phyloP scores from a whole-genome alignment of 495 filamentous ascomycete species.

The Trichoderma asperelloides region DNA sequence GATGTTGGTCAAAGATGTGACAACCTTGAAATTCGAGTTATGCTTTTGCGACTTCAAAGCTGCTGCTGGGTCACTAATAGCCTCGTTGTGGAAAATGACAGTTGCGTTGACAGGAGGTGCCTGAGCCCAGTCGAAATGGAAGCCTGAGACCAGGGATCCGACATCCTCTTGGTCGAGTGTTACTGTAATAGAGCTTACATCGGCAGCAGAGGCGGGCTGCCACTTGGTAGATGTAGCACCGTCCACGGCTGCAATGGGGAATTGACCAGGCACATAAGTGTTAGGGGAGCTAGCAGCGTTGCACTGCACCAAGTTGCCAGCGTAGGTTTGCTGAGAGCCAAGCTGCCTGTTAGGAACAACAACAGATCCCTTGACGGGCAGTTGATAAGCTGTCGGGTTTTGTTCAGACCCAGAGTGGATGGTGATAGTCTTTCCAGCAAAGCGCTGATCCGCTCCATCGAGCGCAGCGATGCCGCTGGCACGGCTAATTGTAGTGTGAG shows the following conservation, averaged over 20 bases:
- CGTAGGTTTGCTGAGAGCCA: conserved; percentile 36
- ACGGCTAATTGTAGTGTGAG: conserved; percentile 55
- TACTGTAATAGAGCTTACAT: background rate
- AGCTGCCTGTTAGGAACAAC: conserved; percentile 48
- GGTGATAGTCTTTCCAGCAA: conserved; percentile 1
- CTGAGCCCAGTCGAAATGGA: conserved; percentile 1
- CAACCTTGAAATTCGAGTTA: background rate
- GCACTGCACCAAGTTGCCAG: conserved; percentile 62
- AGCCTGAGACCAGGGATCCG: background rate
- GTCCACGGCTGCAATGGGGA: conserved; percentile 62
- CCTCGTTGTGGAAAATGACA: background rate
- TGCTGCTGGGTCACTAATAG: background rate
- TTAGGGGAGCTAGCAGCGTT: conserved; percentile 40
- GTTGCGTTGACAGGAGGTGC: conserved; percentile 2
- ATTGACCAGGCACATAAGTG: conserved; percentile 55
- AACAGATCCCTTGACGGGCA: conserved; percentile 44
- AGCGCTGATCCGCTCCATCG: conserved; percentile 12
- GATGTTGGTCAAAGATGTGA: background rate
- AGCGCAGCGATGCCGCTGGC: conserved; percentile 21
- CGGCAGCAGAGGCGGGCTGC: conserved; percentile 44
- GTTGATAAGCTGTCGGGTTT: conserved; percentile 31
- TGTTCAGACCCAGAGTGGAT: background rate
- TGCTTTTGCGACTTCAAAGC: background rate
- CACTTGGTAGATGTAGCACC: conserved; percentile 62
- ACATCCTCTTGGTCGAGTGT: background rate